Percentiles rank a stretch among this genome's conserved stretches.
These are phyloP conservation scores for Stygiomarasmius scandens DNA, from an alignment of 1,284 basidiomycete species.

Conservation along the genomic window DNA sequence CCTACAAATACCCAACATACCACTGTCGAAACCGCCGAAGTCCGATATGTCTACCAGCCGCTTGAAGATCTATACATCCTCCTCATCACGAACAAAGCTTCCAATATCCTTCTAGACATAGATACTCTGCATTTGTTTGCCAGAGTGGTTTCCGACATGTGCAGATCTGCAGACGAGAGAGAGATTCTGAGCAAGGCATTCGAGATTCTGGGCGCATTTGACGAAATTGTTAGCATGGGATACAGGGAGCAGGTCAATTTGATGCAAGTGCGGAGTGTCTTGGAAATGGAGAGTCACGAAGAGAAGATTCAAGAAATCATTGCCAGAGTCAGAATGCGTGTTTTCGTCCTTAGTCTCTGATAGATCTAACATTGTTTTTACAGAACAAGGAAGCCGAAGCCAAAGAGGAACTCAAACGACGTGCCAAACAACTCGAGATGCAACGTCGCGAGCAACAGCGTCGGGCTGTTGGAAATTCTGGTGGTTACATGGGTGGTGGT, in stretches of 20 bases:
- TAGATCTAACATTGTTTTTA: not conserved
- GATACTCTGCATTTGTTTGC: conserved; percentile 94
- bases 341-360: not conserved
- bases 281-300: conserved; percentile 99
- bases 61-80: conserved; percentile 98
- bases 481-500: conserved; percentile 66
- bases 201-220: conserved; percentile 93
- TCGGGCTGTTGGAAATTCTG: conserved; percentile 50
- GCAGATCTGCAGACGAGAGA: conserved; percentile 84
- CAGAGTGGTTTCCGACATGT: conserved; percentile 92
- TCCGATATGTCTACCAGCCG: conserved; percentile 98
- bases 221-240: conserved; percentile 94
- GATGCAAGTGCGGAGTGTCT: conserved; percentile 87
- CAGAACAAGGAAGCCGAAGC: conserved; percentile 99
- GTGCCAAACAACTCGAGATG: conserved; percentile 98
- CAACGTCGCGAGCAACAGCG: conserved; percentile 93
- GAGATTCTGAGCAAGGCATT: conserved; percentile 94
- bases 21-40: conserved; percentile 89
- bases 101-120: conserved; percentile 98
- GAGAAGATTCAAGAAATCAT: conserved; percentile 99
- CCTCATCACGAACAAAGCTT: conserved; percentile 97
- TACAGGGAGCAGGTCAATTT: conserved; percentile 94
- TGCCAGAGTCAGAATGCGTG: conserved; percentile 64
- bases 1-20: conserved; percentile 98
- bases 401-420: conserved; percentile 97